Percentiles rank a stretch among this genome's conserved stretches.
These are phyloP conservation scores for Styphnolobium japonicum DNA, from an alignment of 306 rosid genomes.

Conservation along the genomic window DNA sequence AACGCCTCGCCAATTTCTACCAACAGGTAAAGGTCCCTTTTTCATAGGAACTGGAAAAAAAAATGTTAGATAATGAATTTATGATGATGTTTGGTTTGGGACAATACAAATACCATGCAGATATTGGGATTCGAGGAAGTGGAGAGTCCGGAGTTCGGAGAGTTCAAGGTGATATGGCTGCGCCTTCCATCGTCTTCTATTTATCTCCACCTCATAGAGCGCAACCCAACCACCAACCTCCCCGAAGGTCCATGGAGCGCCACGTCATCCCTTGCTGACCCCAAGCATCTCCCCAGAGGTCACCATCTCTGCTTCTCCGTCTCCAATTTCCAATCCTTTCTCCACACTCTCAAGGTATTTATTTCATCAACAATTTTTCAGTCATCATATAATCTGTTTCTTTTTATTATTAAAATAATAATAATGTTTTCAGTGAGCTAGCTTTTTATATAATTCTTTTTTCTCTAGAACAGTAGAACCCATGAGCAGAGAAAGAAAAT, in stretches of 20 bases:
- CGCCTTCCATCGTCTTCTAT: slow-evolving; percentile 46
- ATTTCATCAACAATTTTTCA: neutral
- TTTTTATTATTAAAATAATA: neutral
- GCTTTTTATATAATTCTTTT: too few relatives aligned
- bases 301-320: slow-evolving; percentile 88
- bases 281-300: slow-evolving; percentile 75
- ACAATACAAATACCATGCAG: too few relatives aligned
- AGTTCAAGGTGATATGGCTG: slow-evolving; percentile 70
- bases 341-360: slow-evolving; percentile 56
- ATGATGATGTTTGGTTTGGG: neutral
- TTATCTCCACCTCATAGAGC: slow-evolving; percentile 64
- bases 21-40: slow-evolving; percentile 39
- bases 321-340: slow-evolving; percentile 57
- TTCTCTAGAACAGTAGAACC: neutral
- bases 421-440: too few relatives aligned
- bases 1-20: slow-evolving; percentile 79
- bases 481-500: too few relatives aligned
- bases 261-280: slow-evolving; percentile 59
- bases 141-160: slow-evolving; percentile 64
- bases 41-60: neutral
- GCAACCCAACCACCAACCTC: slow-evolving; percentile 57
- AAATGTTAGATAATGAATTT: neutral
- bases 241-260: slow-evolving; percentile 86
- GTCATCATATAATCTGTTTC: too few relatives aligned
- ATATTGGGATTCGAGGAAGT: slow-evolving; percentile 74